Evolutionary conservation across 192 early-diverging fungal species (phyloP).

Genomic region (Coemansia sp.): DNA sequence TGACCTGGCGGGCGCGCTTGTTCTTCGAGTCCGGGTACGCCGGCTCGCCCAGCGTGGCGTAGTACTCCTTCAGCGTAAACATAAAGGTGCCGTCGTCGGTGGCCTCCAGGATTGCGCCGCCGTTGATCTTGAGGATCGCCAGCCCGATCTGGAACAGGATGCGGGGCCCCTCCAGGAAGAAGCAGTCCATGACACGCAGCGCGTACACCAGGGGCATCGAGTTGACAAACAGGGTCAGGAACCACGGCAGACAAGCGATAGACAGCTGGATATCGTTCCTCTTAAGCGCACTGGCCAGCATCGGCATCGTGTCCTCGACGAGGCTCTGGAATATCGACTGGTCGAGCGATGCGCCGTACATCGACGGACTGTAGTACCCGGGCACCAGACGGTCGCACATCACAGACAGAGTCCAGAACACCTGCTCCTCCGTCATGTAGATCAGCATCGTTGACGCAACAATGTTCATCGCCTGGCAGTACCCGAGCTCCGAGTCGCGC

Average conservation of each 20-base stretch:
- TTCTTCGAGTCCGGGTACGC: slow-evolving; percentile 63
- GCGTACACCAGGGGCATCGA: slow-evolving; percentile 91
- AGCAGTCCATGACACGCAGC: slow-evolving; percentile 90
- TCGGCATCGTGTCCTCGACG: slow-evolving; percentile 89
- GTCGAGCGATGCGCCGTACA: slow-evolving; percentile 97
- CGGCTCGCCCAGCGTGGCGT: slow-evolving; percentile 74
- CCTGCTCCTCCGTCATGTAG: slow-evolving; percentile 95
- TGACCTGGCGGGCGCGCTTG: slow-evolving; percentile 60
- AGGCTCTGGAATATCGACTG: slow-evolving; percentile 92
- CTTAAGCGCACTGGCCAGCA: slow-evolving; percentile 80
- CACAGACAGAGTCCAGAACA: slow-evolving; percentile 93
- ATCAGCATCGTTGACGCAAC: slow-evolving; percentile 93
- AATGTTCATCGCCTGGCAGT: slow-evolving; percentile 99
- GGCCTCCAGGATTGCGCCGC: slow-evolving; percentile 65
- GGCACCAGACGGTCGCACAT: slow-evolving; percentile 90
- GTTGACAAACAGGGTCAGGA: slow-evolving; percentile 95
- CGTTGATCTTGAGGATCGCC: slow-evolving; percentile 94
- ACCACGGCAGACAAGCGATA: slow-evolving; percentile 97
- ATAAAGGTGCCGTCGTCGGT: slow-evolving; percentile 79
- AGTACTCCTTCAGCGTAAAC: slow-evolving; percentile 86
- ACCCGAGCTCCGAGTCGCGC: slow-evolving; percentile 92
- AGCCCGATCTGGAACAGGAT: slow-evolving; percentile 93
- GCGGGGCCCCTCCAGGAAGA: slow-evolving; percentile 96
- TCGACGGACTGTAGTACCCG: slow-evolving; percentile 96
- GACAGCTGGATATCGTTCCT: slow-evolving; percentile 92